Evolutionary conservation across 2,329 filamentous ascomycete genomes (phyloP), one percentile per base, ranked within the genome.

Genomic region (Venturia aucupariae): DNA sequence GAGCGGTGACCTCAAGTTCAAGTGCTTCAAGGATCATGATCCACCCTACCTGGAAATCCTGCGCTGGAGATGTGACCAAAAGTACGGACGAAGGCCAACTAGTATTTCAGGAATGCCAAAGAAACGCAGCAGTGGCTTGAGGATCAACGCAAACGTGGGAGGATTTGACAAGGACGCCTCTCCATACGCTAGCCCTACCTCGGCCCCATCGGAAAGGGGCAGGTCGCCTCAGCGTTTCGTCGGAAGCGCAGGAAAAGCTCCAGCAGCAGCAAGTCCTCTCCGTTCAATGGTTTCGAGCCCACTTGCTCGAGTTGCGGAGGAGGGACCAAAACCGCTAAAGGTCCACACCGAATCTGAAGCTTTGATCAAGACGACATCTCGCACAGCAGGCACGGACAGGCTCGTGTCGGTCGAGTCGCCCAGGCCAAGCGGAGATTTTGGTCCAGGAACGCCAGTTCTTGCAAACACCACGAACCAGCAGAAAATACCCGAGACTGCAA

Each of bases 11-110:
- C 83, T 99, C 69, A 97, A 96, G 78, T 80, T 99, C 71, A 86
- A 90, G 70, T 91, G 96, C 74, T 97, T 97, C 81, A 94, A 90
- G 81, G 90, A 90, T 64, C 90, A 97, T 64, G 93, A 97, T 76
- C 94, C 94, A 24, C 83, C 88, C 32, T 99, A 97, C 76, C 87
- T 99, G 72, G 93, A 96, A 73, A 96, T 99, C 72, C 80, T 99
- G 70, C 85, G 94, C 69, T 97, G 94, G 92, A 87, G 94, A 73
- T 87, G 89, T 78, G 94, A 99, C 74, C 93, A 97, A 75, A 97
- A 96, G 79, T 89, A 94, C 74, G 93, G 93, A 60, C 80, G 85
- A 64, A 81, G 80, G 69, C 30, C 79, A 78, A 71, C 80, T 80
- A 68, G 72, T 72, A 39, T 76, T 68, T 24, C 70, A 69, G 67